A percentile compares a stretch with the other conserved stretches of the same genome.
Evolutionary conservation across 768 basidiomycete species (phyloP).

Genomic region (Termitomyces sp.): DNA sequence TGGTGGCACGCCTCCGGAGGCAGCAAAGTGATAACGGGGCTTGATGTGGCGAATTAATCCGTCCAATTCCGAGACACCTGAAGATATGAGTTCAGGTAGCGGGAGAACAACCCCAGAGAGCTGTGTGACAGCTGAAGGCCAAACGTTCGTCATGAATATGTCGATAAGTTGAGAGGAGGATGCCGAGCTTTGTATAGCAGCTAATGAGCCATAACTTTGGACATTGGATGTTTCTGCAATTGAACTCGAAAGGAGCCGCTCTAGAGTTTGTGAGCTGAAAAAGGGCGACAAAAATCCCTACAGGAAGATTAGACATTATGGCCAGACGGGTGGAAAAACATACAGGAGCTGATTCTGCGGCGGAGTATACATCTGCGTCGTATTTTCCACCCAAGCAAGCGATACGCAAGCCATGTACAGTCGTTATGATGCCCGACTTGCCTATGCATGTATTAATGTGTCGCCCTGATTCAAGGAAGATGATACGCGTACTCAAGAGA

Average conservation of each 20-base stretch:
- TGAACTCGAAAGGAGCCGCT: conserved; percentile 68
- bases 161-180: conserved; percentile 66
- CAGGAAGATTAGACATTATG: conserved; percentile 3
- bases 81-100: conserved; percentile 35
- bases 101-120: conserved; percentile 53
- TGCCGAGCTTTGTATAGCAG: conserved; percentile 59
- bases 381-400: conserved; percentile 82
- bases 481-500: conserved; percentile 62
- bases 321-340: conserved; percentile 17
- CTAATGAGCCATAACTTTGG: conserved; percentile 56
- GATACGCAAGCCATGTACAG: conserved; percentile 75
- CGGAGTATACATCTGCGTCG: conserved; percentile 51
- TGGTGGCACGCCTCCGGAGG: conserved; percentile 54
- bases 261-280: conserved; percentile 64
- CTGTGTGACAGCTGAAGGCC: conserved; percentile 62
- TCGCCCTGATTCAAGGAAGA: not conserved
- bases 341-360: conserved; percentile 62
- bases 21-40: conserved; percentile 86
- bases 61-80: conserved; percentile 54
- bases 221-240: conserved; percentile 44
- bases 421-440: conserved; percentile 78
- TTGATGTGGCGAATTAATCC: conserved; percentile 60
- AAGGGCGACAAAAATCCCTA: conserved; percentile 77
- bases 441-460: conserved; percentile 32
- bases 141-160: conserved; percentile 76